A percentile compares a stretch with the other conserved stretches of the same genome.
These are phyloP conservation scores for Macrolepiota fuliginosa DNA, from an alignment of 768 basidiomycete species.

Conservation along the genomic window DNA sequence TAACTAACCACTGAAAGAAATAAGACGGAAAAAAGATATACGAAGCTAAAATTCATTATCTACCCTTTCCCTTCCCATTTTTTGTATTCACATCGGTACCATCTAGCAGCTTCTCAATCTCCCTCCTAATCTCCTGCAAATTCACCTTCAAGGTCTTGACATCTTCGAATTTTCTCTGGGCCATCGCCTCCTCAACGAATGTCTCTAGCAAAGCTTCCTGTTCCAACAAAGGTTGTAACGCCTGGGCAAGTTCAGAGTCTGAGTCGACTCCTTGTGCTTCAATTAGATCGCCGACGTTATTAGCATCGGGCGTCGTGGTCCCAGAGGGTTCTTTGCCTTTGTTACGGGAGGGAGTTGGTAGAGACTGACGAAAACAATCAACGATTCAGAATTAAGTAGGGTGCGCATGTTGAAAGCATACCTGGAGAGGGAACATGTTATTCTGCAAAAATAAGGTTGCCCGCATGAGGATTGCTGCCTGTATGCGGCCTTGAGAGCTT, in stretches of 20 bases:
- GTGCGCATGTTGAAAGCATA: constrained; percentile 23
- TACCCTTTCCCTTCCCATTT: constrained; percentile 2
- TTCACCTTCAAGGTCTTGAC: constrained; percentile 80
- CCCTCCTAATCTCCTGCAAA: constrained; percentile 76
- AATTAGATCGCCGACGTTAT: constrained; percentile 16
- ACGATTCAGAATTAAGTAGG: neutral
- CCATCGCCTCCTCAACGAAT: constrained; percentile 88
- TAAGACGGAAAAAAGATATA: neutral
- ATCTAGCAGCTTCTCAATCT: constrained; percentile 70
- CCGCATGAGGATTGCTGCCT: constrained; percentile 73
- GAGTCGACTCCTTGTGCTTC: constrained; percentile 43
- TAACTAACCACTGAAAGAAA: neutral
- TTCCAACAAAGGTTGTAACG: constrained; percentile 86
- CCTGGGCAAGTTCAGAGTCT: constrained; percentile 67
- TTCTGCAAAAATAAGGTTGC: constrained; percentile 83
- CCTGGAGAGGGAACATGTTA: constrained; percentile 87
- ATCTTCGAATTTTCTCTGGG: constrained; percentile 94
- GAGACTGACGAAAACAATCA: constrained; percentile 28
- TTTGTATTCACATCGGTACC: constrained; percentile 17
- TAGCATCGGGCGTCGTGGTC: constrained; percentile 11
- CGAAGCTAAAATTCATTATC: neutral
- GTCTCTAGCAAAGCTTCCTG: constrained; percentile 91
- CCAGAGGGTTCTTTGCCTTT: constrained; percentile 15
- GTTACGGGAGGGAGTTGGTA: constrained; percentile 47
- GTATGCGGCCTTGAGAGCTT: constrained; percentile 81